Evolutionary conservation across 306 rosid genomes (phyloP).

Genomic region (Abrus pulchellus): DNA sequence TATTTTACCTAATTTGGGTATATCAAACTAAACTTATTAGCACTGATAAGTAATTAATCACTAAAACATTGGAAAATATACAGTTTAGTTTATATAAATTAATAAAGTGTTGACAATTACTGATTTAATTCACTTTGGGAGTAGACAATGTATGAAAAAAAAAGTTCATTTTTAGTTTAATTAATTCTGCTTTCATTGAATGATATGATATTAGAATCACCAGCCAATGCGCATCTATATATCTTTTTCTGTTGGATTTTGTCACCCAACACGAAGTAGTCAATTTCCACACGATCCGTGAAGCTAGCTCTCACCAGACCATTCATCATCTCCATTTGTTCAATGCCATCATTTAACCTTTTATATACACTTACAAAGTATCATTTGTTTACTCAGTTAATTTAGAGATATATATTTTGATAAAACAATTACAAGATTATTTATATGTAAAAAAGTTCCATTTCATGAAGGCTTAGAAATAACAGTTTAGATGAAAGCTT

Average conservation of each 20-base stretch:
- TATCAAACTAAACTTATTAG: no score
- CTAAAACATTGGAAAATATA: no score
- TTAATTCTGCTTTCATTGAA: no score
- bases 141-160: no score
- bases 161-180: no score
- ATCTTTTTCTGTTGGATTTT: conserved; percentile 14
- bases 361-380: not conserved
- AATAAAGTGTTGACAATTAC: no score
- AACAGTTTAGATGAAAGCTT: not conserved
- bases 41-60: no score
- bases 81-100: no score
- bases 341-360: not conserved
- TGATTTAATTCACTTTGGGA: no score
- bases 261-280: conserved; percentile 1
- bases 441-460: not conserved
- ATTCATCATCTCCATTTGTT: not conserved
- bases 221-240: not conserved
- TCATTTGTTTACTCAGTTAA: not conserved
- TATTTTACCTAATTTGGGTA: no score
- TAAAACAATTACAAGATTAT: conserved; percentile 9
- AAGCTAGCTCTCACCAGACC: not conserved
- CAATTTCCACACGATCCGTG: conserved; percentile 15
- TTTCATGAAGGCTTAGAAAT: not conserved
- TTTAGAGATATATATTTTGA: not conserved
- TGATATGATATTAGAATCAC: not conserved